Percentiles rank a stretch among this genome's conserved stretches.
Conservation (phyloP, 2,329 filamentous ascomycete genomes). For the Ceratocystis cubensis region DNA sequence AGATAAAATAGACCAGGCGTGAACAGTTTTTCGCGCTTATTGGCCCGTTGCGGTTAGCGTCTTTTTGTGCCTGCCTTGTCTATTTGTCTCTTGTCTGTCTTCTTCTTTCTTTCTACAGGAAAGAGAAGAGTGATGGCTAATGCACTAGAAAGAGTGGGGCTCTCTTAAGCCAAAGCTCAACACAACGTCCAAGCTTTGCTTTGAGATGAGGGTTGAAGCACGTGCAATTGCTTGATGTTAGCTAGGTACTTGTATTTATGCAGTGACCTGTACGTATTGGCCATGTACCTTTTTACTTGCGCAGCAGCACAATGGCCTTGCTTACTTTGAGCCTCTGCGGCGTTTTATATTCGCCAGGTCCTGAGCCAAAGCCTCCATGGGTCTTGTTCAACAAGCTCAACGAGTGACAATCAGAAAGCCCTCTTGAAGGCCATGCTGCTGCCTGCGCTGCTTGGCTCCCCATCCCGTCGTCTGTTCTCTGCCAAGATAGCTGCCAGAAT, state of each 20-base stretch:
- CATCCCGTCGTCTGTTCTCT: conserved; percentile 4
- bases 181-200: neutral
- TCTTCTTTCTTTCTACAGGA: neutral
- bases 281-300: neutral
- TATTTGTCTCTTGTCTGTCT: neutral
- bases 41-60: neutral
- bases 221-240: neutral
- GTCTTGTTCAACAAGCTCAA: too few relatives aligned
- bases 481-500: conserved; percentile 9
- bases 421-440: conserved; percentile 2
- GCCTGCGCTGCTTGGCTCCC: neutral
- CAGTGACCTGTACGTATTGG: neutral
- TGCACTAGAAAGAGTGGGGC: neutral
- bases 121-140: too few relatives aligned
- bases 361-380: too few relatives aligned
- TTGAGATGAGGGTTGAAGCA: neutral
- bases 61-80: neutral
- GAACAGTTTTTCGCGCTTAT: neutral
- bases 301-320: neutral
- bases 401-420: neutral
- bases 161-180: neutral
- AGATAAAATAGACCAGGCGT: neutral
- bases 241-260: neutral
- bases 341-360: too few relatives aligned
- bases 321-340: neutral